Base-by-base conservation (phyloP, 768 basidiomycete genomes). In the Cyathus striatus region DNA sequence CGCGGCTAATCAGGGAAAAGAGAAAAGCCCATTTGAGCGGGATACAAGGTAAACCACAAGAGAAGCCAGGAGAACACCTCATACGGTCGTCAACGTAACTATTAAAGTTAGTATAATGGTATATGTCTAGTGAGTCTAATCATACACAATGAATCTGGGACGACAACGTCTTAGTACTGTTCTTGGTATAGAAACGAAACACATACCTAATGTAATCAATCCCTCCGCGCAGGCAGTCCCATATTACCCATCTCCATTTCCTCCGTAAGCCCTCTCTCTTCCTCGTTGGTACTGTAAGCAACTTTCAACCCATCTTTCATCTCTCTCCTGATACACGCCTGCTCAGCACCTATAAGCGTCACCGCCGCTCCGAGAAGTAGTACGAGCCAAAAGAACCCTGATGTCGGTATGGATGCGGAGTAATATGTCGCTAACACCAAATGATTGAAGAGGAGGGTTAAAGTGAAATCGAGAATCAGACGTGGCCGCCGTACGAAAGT, bases 351-450 rank as follows among this genome's bases (percentile, higher is more conserved):
- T 41, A 92, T 71, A 48, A 97, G 78, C 46, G 83, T 87, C 27
- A 84, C 52, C n/a, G 79, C 67, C 5, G 90, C 75, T 34, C 89
- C 83, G 30, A 68, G 66, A n/a, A 76, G 62, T 58, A 94, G 70
- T 39, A 94, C 72, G 37, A 81, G 55, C 93, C 94, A 99, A 70
- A 89, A 97, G 73, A 95, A 98, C 25, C 90, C 59, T 1, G 91
- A 94, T 0, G 89, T 89, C 5, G 96, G 96, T 49, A 89, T 62
- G 12, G 80, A 73, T 10, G 81, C 78, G 2, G 90, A 79, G 61
- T 91, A 92, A 66, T 97, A 97, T 26, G 90, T 93, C 42, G 96
- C 95, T 47, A 98, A 69, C 43, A 98, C 84, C 45, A 95, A 69
- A 62, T 99, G 96, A 59, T 84, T 89, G 73, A 95, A 89, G 38